Evolutionary conservation across 2,329 filamentous ascomycete species (phyloP), one percentile per base, ranked within the genome.

Genomic region (Talaromyces sp.): DNA sequence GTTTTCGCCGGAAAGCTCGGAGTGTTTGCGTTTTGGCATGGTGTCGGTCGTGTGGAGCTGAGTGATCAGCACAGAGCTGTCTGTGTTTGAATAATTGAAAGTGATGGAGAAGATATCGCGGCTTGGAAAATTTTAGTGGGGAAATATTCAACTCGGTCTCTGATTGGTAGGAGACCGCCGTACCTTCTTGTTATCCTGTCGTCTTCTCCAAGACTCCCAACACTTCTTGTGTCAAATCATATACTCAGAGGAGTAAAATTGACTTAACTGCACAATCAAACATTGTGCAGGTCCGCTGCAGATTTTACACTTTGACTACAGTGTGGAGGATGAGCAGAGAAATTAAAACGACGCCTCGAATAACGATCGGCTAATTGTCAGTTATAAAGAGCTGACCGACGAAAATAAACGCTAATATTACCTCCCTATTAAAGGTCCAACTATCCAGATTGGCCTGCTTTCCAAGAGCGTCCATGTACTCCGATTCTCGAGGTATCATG

Each of bases 1-100:
- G 60, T 65, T 69, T 68, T 68, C 60, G 39, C 68, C 72, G 58
- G 75, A 69, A 19, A 73, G 61, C 27, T 79, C 77, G 54, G 72
- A 71, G 63, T 74, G 73, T 68, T 81, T 81, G 64, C 79, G 74
- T 69, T 81, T 81, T 1, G 76, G 72, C 79, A 80, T 80, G 47
- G 19, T 58, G 31, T 58, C 3, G 8, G 31, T 58, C 3, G 8
- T 16, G 6, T 39, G 1, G 13, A 6, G 9, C 2, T 62, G 6
- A 24, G 27, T 4, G 6, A 14, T 19, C 31, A 10, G 52, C 19
- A 14, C 35, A 13, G 27, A 22, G 31, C n/a, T 56, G 8, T 47
- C 27, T n/a, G n/a, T 59, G 22, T 37, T 37, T 37, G 35, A 37
- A 37, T 13, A 37, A 37, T 37, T 13, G 35, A 37, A 37, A 37